Evolutionary conservation across 2,329 filamentous ascomycete genomes (phyloP), one percentile per base, ranked within the genome.

Genomic region (Chaetomium sp.): DNA sequence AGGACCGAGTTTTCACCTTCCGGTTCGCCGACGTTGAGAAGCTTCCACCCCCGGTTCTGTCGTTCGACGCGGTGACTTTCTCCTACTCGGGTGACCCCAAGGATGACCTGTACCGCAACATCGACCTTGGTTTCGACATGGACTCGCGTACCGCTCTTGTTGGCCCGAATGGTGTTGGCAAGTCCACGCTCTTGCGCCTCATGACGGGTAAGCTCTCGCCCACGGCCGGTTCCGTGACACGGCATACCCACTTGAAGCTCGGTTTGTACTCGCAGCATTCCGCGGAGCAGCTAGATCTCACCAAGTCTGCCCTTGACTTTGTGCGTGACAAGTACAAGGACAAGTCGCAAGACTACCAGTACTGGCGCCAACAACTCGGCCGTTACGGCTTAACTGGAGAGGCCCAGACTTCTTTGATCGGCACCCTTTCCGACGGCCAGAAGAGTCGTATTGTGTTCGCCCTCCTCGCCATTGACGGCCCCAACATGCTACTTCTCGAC

Each of bases 81-180:
- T 95, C 92, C 44, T 99, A 99, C 81, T 95, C 90, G 54, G 94
- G 94, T 59, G 83, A 95, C 11, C 68, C 83, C 53, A 85, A 89
- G 69, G 94, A 99, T 70, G 95, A 95, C 71, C 80, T 99, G 53
- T 99, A 99, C 79, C 89, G 92, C 74, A 84, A 96, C 77, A 84
- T 99, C 43, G 94, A 99, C 71, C 88, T 99, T 61, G 94, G 94
- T 84, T 94, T 99, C 67, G 95, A 99, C 75, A 99, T 99, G 94
- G 94, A 99, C 79, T 96, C 91, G 60, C 87, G 94, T 77, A 95
- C 91, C 47, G 92, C 92, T 48, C 86, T 99, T 59, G 94, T 99
- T 70, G 94, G 94, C 58, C 94, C 94, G 71, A 97, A 97, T 75
- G 94, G 94, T 91, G 94, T 97, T 57, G 94, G 94, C 73, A 99